Evolutionary conservation across 345 rosid genomes (phyloP), one percentile per base, ranked within the genome.

Genomic region (Eutrema heterophyllum): DNA sequence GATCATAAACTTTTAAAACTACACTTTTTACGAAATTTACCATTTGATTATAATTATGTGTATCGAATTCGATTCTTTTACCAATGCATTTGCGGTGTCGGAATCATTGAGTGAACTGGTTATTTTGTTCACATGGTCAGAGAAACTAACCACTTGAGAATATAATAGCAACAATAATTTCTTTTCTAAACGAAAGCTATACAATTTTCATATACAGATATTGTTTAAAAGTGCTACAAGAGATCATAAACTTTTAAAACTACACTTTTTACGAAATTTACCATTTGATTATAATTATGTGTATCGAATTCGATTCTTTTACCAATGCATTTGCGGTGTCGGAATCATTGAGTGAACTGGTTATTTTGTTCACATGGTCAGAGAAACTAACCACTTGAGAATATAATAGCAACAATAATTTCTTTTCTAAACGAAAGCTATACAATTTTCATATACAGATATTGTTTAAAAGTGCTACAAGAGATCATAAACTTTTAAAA

Each of bases 321-420:
- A 33, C 18, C 72, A 21, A 67, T 67, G 72, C 39, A 39, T 40
- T 74, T 49, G 52, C 62, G 6, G 57, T 73, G 41, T 36, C 35
- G 32, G 46, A 41, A 27, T 65, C 27, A 12, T 44, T 46, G 24
- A 64, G 40, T 64, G 32, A 55, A 38, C 7, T 45, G 9, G 9
- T 33, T 55, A n/a, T 44, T 21, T 64, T 45, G 58, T 73, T 64
- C 50, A 72, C 36, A 43, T 52, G 70, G 51, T 55, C 18, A 8
- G n/a, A 12, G 44, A 51, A 29, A 51, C 15, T 71, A 70, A 57
- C 60, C 32, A 70, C 58, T 13, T 48, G 40, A 57, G 56, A 12
- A 54, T 43, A 12, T 6, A 21, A 5, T 14, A 50, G 12, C 5
- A 66, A 8, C 61, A 58, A 5, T 24, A 54, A 3, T 35, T 56